These are phyloP conservation scores for Dothistroma septosporum DNA, from an alignment of 2,329 filamentous ascomycete species.

Conservation along the genomic window DNA sequence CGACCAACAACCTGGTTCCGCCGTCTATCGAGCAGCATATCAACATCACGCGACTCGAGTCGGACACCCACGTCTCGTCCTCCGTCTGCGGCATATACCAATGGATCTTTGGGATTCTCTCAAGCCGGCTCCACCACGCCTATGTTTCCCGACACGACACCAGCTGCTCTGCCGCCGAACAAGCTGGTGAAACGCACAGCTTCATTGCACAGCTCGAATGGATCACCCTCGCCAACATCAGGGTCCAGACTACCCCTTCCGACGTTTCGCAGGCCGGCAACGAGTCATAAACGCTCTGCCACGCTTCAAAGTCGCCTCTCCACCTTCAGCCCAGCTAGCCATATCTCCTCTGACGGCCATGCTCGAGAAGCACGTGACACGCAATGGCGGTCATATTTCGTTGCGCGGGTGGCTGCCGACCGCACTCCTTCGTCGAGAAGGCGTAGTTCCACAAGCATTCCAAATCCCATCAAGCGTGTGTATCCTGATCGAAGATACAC, in stretches of 20 bases:
- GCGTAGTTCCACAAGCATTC: slow-evolving; percentile 34
- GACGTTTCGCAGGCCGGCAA: slow-evolving; percentile 67
- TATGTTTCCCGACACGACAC: slow-evolving; percentile 49
- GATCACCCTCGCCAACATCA: slow-evolving; percentile 45
- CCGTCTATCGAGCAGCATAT: slow-evolving; percentile 54
- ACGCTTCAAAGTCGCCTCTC: slow-evolving; percentile 52
- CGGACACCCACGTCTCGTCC: slow-evolving; percentile 59
- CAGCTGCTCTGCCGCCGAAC: slow-evolving; percentile 55
- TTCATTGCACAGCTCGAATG: slow-evolving; percentile 49
- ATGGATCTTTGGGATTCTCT: slow-evolving; percentile 46
- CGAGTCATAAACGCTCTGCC: slow-evolving; percentile 72
- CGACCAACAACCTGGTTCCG: slow-evolving; percentile 56
- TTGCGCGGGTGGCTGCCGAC: slow-evolving; percentile 27
- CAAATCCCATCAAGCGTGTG: slow-evolving; percentile 36
- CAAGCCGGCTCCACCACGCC: slow-evolving; percentile 57
- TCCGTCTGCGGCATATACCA: slow-evolving; percentile 61
- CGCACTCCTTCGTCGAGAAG: slow-evolving; percentile 17
- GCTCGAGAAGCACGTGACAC: slow-evolving; percentile 21
- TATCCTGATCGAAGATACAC: slow-evolving; percentile 36
- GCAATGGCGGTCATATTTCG: slow-evolving; percentile 36
- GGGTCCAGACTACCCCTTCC: slow-evolving; percentile 61
- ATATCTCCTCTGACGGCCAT: slow-evolving; percentile 14
- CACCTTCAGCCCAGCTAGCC: slow-evolving; percentile 12
- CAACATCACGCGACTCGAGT: slow-evolving; percentile 33
- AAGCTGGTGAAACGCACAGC: slow-evolving; percentile 73